Evolutionary conservation across 140 eudicot species (phyloP), one percentile per base, ranked within the genome.

Genomic region (Oenanthe javanica): DNA sequence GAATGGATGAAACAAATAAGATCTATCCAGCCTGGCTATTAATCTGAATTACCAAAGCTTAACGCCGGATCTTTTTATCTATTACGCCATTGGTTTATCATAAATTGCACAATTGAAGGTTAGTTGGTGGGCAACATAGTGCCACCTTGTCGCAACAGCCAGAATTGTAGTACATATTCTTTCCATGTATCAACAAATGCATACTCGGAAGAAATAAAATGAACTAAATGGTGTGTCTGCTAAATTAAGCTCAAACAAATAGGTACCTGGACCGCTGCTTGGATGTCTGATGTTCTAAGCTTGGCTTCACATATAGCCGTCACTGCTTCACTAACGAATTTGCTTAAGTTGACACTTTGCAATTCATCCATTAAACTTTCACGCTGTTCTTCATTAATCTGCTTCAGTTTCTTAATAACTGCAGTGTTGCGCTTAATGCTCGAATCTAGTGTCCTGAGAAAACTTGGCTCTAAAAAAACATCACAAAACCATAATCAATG

Each of bases 361-460:
- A 95, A 79, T 47, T 95, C 99, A 82, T 95, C 99, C 97, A 92
- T 88, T 70, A 95, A 85, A 81, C 97, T 87, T 87, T 92, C 99
- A 73, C 95, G 89, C 82, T 87, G 99, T 79, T 95, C 99, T 79
- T 95, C 99, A 83, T 89, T 95, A 70, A 95, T 95, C 82, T 89
- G 97, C 87, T 95, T 95, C 49, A 95, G 90, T 78, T 95, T 95
- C 83, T 95, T 95, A 21, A 95, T 95, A 80, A 95, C 97, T 61
- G 99, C 97, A 21, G 99, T 95, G 81, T 95, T 95, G 45, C 97
- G 97, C 87, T 92, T 95, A 82, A 95, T 95, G 90, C 99, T 95
- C 76, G 99, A 92, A 81, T 95, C 99, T 79, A 95, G 78, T 55
- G 99, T 85, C 82, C 99, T 84, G 36, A 92, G 89, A 49, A 91